These are phyloP conservation scores for Suhomyces anneliseae DNA, from an alignment of 1,139 yeast genomes.

Conservation along the genomic window DNA sequence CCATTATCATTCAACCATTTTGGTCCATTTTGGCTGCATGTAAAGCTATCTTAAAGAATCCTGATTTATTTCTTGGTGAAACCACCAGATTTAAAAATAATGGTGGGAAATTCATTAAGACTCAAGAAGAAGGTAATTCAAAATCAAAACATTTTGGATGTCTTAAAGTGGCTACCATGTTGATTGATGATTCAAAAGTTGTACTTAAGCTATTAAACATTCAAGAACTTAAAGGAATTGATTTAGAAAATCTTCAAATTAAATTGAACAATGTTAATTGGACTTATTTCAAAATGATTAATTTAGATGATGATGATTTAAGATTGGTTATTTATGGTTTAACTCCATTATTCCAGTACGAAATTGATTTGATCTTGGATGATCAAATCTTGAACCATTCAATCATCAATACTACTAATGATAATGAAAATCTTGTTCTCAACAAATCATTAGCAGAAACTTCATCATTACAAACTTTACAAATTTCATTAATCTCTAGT, in stretches of 20 bases:
- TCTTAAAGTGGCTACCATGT: conserved; percentile 25
- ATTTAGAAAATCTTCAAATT: conserved; percentile 35
- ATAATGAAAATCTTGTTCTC: conserved; percentile 28
- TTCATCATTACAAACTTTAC: conserved; percentile 59
- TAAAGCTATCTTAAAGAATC: conserved; percentile 52
- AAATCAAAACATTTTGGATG: not conserved
- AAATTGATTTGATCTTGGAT: conserved; percentile 53
- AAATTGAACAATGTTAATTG: conserved; percentile 63
- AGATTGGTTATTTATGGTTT: conserved; percentile 60
- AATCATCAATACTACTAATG: conserved; percentile 38
- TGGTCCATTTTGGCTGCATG: conserved; percentile 69
- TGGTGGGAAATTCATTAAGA: conserved; percentile 25
- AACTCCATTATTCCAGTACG: conserved; percentile 68
- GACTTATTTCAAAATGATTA: conserved; percentile 46
- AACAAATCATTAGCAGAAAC: conserved; percentile 39
- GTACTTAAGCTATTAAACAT: conserved; percentile 44
- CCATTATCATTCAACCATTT: conserved; percentile 52
- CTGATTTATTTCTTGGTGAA: conserved; percentile 29
- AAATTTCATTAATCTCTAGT: conserved; percentile 62
- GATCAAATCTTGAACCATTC: conserved; percentile 30
- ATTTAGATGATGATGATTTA: conserved; percentile 40
- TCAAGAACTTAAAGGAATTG: conserved; percentile 9
- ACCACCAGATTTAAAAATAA: conserved; percentile 17
- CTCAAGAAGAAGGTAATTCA: conserved; percentile 12
- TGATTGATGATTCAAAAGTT: conserved; percentile 37